These are phyloP conservation scores for Penicillium sp. DNA, from an alignment of 2,329 filamentous ascomycete genomes.

Conservation along the genomic window DNA sequence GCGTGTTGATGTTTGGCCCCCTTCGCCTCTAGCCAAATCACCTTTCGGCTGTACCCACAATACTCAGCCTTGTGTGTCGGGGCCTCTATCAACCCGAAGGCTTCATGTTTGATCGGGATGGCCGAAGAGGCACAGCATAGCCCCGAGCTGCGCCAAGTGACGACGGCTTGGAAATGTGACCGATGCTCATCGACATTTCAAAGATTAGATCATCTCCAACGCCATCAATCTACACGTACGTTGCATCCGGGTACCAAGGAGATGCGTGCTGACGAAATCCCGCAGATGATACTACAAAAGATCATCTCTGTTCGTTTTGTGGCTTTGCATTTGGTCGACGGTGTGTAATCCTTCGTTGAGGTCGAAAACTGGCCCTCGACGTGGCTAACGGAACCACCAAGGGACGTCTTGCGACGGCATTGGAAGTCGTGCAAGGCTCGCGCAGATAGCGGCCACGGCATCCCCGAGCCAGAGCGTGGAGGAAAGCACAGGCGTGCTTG, in stretches of 20 bases:
- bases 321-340: conserved; percentile 28
- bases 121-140: neutral
- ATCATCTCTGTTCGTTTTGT: conserved; percentile 28
- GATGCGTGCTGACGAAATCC: neutral
- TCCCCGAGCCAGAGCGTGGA: conserved; percentile 25
- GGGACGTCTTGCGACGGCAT: conserved; percentile 30
- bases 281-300: conserved; percentile 23
- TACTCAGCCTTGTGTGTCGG: neutral
- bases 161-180: conserved; percentile 27
- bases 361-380: neutral
- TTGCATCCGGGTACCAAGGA: neutral
- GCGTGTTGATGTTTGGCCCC: neutral
- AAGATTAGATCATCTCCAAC: conserved; percentile 30
- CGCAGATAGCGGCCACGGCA: conserved; percentile 17
- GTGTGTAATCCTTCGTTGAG: conserved; percentile 16
- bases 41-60: neutral
- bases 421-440: conserved; percentile 32
- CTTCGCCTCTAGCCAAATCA: neutral
- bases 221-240: conserved; percentile 29
- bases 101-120: neutral
- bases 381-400: conserved; percentile 2
- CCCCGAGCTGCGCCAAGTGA: neutral
- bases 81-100: conserved; percentile 7
- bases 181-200: conserved; percentile 27
- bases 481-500: conserved; percentile 34